A percentile compares a stretch with the other conserved stretches of the same genome.
These are phyloP conservation scores for Lyophyllum atratum DNA, from an alignment of 768 basidiomycete genomes.

Conservation along the genomic window DNA sequence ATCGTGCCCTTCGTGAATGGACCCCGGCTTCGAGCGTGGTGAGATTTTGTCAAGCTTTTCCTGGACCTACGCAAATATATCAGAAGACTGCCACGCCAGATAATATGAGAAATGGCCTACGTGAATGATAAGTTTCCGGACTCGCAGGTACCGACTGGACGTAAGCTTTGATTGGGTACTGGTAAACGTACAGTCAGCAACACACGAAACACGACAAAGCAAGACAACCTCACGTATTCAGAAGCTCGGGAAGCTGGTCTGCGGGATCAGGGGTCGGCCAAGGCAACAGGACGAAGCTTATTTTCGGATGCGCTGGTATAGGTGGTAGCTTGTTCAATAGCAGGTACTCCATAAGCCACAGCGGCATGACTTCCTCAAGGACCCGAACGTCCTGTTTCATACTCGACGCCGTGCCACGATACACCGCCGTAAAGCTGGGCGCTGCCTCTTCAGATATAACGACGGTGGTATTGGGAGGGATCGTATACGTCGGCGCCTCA, in stretches of 20 bases:
- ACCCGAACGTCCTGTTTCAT: slow-evolving; percentile 38
- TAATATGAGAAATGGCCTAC: slow-evolving; percentile 41
- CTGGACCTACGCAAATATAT: slow-evolving; percentile 56
- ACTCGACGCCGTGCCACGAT: slow-evolving; percentile 69
- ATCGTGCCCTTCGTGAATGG: slow-evolving; percentile 16
- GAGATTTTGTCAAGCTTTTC: slow-evolving; percentile 70
- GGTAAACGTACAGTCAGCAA: slow-evolving; percentile 6
- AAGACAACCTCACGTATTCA: slow-evolving; percentile 71
- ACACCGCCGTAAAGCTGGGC: slow-evolving; percentile 75
- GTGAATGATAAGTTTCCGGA: slow-evolving; percentile 82
- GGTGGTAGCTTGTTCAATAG: slow-evolving; percentile 62
- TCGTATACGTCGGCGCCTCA: slow-evolving; percentile 70
- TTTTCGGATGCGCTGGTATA: slow-evolving; percentile 60
- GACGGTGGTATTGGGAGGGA: slow-evolving; percentile 63
- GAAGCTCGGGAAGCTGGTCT: slow-evolving; percentile 73
- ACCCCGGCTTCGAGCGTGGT: slow-evolving; percentile 14
- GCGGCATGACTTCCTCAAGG: slow-evolving; percentile 79
- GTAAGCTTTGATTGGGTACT: slow-evolving; percentile 85
- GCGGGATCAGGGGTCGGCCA: slow-evolving; percentile 60
- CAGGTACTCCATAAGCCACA: slow-evolving; percentile 89
- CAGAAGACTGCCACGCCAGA: not conserved
- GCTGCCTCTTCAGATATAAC: slow-evolving; percentile 82
- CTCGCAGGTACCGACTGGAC: slow-evolving; percentile 81
- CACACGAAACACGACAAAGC: not conserved
- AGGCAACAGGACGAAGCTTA: slow-evolving; percentile 89